phyloP scores from a whole-genome alignment of 345 rosid genomes.

The Syzygium jambos region DNA sequence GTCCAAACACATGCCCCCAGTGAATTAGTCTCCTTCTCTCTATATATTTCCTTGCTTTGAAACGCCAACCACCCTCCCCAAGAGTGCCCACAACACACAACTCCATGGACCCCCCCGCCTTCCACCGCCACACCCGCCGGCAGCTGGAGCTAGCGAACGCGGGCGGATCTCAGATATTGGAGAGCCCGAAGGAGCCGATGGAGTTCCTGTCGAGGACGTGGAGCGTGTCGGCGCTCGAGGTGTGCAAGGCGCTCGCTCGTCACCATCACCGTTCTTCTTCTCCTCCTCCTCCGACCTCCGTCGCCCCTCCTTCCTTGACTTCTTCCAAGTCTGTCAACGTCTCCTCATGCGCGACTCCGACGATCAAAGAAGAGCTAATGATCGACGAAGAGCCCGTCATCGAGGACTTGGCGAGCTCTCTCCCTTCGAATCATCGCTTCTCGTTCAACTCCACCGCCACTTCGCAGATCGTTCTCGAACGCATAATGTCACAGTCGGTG shows the following conservation, averaged over 20 bases:
- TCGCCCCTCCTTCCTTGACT: neutral
- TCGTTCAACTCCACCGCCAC: slow-evolving; percentile 67
- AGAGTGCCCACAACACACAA: neutral
- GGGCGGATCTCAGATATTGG: neutral
- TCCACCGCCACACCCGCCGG: neutral
- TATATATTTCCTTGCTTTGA: neutral
- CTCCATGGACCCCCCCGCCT: neutral
- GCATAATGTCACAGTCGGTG: slow-evolving; percentile 93
- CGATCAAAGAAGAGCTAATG: slow-evolving; percentile 49
- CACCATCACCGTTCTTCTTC: slow-evolving; percentile 11
- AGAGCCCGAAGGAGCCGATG: slow-evolving; percentile 56
- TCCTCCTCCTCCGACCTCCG: neutral
- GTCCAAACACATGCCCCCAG: neutral
- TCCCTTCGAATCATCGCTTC: slow-evolving; percentile 24
- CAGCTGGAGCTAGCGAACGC: neutral
- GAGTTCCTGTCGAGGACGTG: slow-evolving; percentile 91
- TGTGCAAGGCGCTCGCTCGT: slow-evolving; percentile 58
- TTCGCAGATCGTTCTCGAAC: slow-evolving; percentile 91
- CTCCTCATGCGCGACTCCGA: slow-evolving; percentile 35
- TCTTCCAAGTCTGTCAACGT: slow-evolving; percentile 20
- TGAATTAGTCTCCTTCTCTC: neutral
- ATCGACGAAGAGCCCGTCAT: slow-evolving; percentile 12
- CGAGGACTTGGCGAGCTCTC: slow-evolving; percentile 14
- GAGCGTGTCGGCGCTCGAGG: slow-evolving; percentile 78
- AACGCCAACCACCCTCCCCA: neutral